A percentile compares a stretch with the other conserved stretches of the same genome.
Conservation (phyloP, 2,329 filamentous ascomycete species). For the Purpureocillium takamizusanense region DNA sequence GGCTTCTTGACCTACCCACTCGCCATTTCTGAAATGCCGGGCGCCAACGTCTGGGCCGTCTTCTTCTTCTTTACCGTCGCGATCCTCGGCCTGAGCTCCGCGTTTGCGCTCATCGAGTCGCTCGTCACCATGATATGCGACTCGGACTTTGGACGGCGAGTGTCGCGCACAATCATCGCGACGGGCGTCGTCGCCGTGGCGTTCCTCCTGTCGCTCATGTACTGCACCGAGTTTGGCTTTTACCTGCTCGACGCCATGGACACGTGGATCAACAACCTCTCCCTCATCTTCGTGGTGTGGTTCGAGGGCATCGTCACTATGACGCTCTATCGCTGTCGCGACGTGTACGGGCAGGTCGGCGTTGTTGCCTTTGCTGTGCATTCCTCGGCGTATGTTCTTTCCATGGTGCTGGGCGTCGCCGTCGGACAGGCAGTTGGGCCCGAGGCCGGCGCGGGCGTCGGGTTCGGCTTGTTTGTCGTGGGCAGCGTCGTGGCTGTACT, state of each 20-base stretch:
- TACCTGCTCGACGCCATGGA: constrained; percentile 42
- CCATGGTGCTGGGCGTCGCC: constrained; percentile 35
- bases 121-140: constrained; percentile 41
- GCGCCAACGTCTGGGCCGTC: constrained; percentile 43
- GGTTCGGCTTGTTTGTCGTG: constrained; percentile 37
- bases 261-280: constrained; percentile 41
- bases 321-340: constrained; percentile 38
- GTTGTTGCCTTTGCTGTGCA: constrained; percentile 27
- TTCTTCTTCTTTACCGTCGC: constrained; percentile 44
- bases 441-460: constrained; percentile 33
- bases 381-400: constrained; percentile 38
- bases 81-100: constrained; percentile 43
- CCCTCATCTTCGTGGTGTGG: constrained; percentile 42
- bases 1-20: constrained; percentile 45
- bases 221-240: constrained; percentile 35
- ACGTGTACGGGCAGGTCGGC: constrained; percentile 33
- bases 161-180: constrained; percentile 30
- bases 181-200: constrained; percentile 33
- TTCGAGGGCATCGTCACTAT: constrained; percentile 39
- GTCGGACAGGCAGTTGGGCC: constrained; percentile 34
- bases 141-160: constrained; percentile 24
- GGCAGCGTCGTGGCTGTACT: constrained; percentile 24
- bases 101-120: constrained; percentile 33
- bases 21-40: constrained; percentile 45
- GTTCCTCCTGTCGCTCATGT: constrained; percentile 39